A percentile compares a stretch with the other conserved stretches of the same genome.
Evolutionary conservation across 139 green algal species (phyloP).

Genomic region (Chlamydomonas applanata): DNA sequence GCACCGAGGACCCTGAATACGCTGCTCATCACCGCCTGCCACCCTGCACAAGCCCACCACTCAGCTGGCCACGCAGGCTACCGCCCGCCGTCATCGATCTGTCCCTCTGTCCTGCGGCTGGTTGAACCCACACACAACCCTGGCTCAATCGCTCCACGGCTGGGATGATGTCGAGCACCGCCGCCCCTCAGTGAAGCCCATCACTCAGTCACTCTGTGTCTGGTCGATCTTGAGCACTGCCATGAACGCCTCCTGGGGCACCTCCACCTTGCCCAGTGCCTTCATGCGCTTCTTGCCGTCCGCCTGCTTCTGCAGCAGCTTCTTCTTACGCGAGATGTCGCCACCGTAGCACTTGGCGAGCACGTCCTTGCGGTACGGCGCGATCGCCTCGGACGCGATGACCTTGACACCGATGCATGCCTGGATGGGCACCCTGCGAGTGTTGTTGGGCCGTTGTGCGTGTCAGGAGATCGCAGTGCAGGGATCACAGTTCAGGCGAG

Average conservation of each 20-base stretch:
- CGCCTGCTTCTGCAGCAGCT: conserved; percentile 83
- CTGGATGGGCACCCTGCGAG: conserved; percentile 69
- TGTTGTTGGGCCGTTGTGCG: too few species aligned
- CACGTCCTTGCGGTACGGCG: conserved; percentile 94
- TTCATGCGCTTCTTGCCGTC: conserved; percentile 96
- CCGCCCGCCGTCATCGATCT: too few species aligned
- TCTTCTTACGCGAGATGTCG: conserved; percentile 96
- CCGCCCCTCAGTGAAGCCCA: too few species aligned
- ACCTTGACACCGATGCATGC: conserved; percentile 85
- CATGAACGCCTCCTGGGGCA: conserved; percentile 97
- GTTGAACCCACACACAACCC: too few species aligned
- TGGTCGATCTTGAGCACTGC: conserved; percentile 87
- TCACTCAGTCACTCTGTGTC: background rate
- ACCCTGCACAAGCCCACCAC: too few species aligned
- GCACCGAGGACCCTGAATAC: too few species aligned
- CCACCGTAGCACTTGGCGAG: conserved; percentile 97
- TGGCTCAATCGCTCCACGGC: too few species aligned
- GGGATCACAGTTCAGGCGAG: too few species aligned
- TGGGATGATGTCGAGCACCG: too few species aligned
- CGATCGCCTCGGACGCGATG: conserved; percentile 73
- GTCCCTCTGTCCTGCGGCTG: too few species aligned
- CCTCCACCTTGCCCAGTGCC: conserved; percentile 81
- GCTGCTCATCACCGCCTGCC: too few species aligned
- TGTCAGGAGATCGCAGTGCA: background rate
- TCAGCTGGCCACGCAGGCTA: too few species aligned